Percentiles rank a stretch among this genome's conserved stretches.
Conservation (phyloP, 2,329 filamentous ascomycete species). For the Diplodia corticola region DNA sequence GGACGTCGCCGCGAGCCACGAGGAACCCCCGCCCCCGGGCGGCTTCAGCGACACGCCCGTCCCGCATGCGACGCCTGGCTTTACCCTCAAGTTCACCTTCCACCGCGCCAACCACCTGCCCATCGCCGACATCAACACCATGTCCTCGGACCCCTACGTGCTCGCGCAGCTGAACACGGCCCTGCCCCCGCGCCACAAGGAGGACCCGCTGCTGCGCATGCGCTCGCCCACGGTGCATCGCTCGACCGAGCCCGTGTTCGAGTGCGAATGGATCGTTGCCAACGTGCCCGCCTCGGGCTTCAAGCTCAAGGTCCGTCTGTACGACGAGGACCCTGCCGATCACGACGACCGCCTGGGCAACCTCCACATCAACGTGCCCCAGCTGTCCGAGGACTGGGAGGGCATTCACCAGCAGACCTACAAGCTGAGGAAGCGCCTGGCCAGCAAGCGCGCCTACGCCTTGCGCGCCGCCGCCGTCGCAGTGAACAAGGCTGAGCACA, state of each 20-base stretch:
- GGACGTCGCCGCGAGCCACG: background rate
- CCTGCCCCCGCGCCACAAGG: slow-evolving; percentile 76
- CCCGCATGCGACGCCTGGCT: slow-evolving; percentile 72
- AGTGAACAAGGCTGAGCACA: slow-evolving; percentile 61
- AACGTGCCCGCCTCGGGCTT: slow-evolving; percentile 83
- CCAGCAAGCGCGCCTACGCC: slow-evolving; percentile 82
- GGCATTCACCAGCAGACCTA: slow-evolving; percentile 67
- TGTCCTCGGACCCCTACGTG: slow-evolving; percentile 82
- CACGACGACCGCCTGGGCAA: slow-evolving; percentile 87
- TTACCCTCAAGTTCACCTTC: slow-evolving; percentile 82
- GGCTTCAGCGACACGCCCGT: slow-evolving; percentile 80
- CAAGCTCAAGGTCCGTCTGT: slow-evolving; percentile 78
- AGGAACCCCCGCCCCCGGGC: slow-evolving; percentile 65
- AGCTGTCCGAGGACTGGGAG: slow-evolving; percentile 64
- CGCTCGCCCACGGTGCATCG: slow-evolving; percentile 75
- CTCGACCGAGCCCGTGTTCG: slow-evolving; percentile 75
- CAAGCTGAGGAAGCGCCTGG: slow-evolving; percentile 77
- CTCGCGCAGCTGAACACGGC: slow-evolving; percentile 71
- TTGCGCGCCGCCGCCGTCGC: slow-evolving; percentile 68
- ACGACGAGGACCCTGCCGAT: slow-evolving; percentile 86
- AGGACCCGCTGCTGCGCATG: slow-evolving; percentile 73
- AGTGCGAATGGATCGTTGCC: slow-evolving; percentile 82
- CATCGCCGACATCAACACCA: slow-evolving; percentile 72
- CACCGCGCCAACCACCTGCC: slow-evolving; percentile 79
- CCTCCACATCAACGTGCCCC: slow-evolving; percentile 67